phyloP scores from a whole-genome alignment of 2,329 filamentous ascomycete genomes.

The Colletotrichum kahawae region DNA sequence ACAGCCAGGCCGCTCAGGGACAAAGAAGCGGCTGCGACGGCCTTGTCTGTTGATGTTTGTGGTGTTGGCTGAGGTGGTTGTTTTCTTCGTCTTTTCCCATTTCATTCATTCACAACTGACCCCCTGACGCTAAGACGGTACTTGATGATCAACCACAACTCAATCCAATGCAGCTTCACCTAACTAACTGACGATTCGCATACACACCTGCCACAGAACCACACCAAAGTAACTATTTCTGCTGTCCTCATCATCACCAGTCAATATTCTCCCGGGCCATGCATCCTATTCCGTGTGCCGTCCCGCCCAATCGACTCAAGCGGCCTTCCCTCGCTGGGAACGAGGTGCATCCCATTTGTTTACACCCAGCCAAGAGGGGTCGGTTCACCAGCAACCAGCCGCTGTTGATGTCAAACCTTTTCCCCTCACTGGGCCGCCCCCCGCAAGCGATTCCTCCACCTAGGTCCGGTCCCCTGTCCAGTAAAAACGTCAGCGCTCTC shows the following conservation, averaged over 20 bases:
- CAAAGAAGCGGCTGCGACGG: not conserved
- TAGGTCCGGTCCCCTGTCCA: conserved; percentile 2
- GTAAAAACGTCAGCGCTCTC: conserved; percentile 6
- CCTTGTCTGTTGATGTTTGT: not conserved
- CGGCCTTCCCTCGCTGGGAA: not conserved
- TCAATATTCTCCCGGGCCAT: not conserved
- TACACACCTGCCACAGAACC: not conserved
- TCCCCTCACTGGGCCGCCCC: not conserved
- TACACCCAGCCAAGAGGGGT: conserved; percentile 9
- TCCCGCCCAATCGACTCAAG: not conserved
- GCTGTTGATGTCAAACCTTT: conserved; percentile 5
- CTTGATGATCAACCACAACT: not conserved
- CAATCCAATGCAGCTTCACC: not conserved
- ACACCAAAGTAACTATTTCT: not conserved
- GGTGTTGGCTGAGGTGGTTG: not conserved
- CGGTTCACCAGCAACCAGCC: conserved; percentile 20
- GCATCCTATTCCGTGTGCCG: not conserved
- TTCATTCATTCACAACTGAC: not conserved
- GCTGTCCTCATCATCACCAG: not conserved
- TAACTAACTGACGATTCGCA: not conserved
- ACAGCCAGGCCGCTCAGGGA: not conserved
- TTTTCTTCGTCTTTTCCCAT: not conserved
- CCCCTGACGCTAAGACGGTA: not conserved
- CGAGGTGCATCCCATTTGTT: not conserved
- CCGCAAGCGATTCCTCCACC: not conserved